Conservation (phyloP, 495 filamentous ascomycete genomes). For the Annulohypoxylon moriforme region DNA sequence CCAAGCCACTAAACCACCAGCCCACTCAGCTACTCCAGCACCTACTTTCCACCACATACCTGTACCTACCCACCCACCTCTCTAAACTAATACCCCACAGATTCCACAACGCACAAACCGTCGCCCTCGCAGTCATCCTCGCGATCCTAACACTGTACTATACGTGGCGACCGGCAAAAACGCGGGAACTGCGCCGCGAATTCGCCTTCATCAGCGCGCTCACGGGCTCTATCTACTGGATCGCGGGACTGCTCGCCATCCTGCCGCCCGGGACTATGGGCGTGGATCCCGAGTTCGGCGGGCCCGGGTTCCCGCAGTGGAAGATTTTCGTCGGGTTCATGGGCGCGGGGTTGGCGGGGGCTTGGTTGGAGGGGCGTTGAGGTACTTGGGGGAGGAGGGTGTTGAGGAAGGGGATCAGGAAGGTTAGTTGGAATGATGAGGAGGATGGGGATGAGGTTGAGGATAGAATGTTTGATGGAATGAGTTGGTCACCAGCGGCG, state of each 20-base stretch:
- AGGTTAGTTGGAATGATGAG: too few species aligned
- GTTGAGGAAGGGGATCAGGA: not conserved
- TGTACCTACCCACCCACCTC: not conserved
- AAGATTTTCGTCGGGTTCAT: constrained; percentile 51
- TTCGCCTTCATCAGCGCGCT: constrained; percentile 54
- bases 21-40: too few species aligned
- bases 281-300: constrained; percentile 66
- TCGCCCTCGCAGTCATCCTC: constrained; percentile 59
- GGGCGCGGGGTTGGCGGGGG: constrained; percentile 47
- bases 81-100: constrained; percentile 37
- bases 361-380: constrained; percentile 48
- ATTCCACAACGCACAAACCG: constrained; percentile 69
- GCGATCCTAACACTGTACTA: constrained; percentile 62
- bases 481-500: too few species aligned
- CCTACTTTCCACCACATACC: too few species aligned
- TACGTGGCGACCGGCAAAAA: constrained; percentile 52
- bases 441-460: not conserved
- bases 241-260: constrained; percentile 59
- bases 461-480: not conserved
- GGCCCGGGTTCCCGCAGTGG: constrained; percentile 61
- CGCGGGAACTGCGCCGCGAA: constrained; percentile 45
- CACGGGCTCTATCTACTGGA: constrained; percentile 63
- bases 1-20: not conserved
- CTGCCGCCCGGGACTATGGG: constrained; percentile 62
- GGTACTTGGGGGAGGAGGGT: not conserved